Percentiles rank a stretch among this genome's conserved stretches.
These are phyloP conservation scores for Sarocladium strictum DNA, from an alignment of 2,329 filamentous ascomycete species.

Conservation along the genomic window DNA sequence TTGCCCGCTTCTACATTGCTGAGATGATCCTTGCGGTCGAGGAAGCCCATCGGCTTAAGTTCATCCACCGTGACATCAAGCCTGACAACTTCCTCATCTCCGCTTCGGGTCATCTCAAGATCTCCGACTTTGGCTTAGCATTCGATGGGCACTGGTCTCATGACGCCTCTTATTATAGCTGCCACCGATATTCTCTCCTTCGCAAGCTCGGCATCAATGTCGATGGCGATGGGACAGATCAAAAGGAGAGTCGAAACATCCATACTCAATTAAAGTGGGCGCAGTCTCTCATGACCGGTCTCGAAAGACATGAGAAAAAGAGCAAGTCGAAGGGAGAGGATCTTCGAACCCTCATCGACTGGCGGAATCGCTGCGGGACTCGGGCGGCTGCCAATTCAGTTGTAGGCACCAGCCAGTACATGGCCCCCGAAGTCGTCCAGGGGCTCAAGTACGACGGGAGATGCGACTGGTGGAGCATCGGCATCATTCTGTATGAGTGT, in stretches of 20 bases:
- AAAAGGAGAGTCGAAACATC: slow-evolving; percentile 40
- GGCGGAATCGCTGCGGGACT: slow-evolving; percentile 63
- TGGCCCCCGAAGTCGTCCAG: slow-evolving; percentile 89
- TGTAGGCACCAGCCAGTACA: slow-evolving; percentile 95
- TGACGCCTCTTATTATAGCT: slow-evolving; percentile 79
- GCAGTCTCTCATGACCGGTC: slow-evolving; percentile 22
- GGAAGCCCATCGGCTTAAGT: slow-evolving; percentile 79
- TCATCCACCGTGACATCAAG: slow-evolving; percentile 95
- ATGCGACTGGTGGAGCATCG: slow-evolving; percentile 97
- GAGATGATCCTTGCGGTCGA: slow-evolving; percentile 96
- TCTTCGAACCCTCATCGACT: slow-evolving; percentile 49
- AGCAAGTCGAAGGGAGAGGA: slow-evolving; percentile 20
- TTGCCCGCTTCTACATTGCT: slow-evolving; percentile 81
- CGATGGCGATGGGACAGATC: slow-evolving; percentile 67
- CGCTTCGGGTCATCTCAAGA: slow-evolving; percentile 82
- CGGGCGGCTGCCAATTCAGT: slow-evolving; percentile 75
- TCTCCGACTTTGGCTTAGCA: slow-evolving; percentile 91
- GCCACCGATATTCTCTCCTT: slow-evolving; percentile 72
- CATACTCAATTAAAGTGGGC: slow-evolving; percentile 27
- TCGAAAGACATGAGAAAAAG: slow-evolving; percentile 28
- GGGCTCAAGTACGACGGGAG: slow-evolving; percentile 82
- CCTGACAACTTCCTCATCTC: slow-evolving; percentile 96
- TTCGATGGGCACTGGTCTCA: slow-evolving; percentile 96
- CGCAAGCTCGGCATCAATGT: slow-evolving; percentile 70
- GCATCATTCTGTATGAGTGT: slow-evolving; percentile 91